Percentiles rank a stretch among this genome's conserved stretches.
These are phyloP conservation scores for Claviceps cyperi DNA, from an alignment of 2,329 filamentous ascomycete species.

Conservation along the genomic window DNA sequence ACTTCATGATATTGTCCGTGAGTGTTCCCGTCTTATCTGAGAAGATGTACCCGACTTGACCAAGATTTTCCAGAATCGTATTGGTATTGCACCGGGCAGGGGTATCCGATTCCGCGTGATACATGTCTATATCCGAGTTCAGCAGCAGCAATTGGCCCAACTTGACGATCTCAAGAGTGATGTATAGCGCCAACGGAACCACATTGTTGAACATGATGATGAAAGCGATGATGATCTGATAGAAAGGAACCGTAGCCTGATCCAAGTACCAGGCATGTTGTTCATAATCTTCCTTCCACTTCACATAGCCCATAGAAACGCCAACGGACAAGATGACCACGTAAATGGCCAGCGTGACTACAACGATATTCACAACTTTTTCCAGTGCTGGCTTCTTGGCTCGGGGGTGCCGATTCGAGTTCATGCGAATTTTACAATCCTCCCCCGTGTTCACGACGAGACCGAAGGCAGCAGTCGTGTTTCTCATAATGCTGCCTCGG, in stretches of 20 bases:
- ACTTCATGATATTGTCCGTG: slow-evolving; percentile 92
- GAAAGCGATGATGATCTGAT: slow-evolving; percentile 76
- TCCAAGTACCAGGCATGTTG: slow-evolving; percentile 60
- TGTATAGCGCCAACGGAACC: slow-evolving; percentile 81
- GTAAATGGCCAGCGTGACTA: slow-evolving; percentile 66
- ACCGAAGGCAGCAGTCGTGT: slow-evolving; percentile 59
- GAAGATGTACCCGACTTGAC: slow-evolving; percentile 80
- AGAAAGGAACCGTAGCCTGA: slow-evolving; percentile 55
- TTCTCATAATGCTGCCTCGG: slow-evolving; percentile 71
- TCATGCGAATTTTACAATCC: slow-evolving; percentile 87
- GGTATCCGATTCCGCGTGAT: slow-evolving; percentile 69
- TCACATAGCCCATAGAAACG: slow-evolving; percentile 67
- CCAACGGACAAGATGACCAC: slow-evolving; percentile 67
- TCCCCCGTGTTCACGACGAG: slow-evolving; percentile 80
- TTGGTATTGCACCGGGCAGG: slow-evolving; percentile 84
- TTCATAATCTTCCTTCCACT: slow-evolving; percentile 59
- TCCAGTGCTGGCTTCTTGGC: slow-evolving; percentile 75
- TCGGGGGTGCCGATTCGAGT: slow-evolving; percentile 73
- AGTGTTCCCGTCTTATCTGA: slow-evolving; percentile 91
- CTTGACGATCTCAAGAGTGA: slow-evolving; percentile 80
- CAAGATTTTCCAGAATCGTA: slow-evolving; percentile 87
- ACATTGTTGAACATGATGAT: slow-evolving; percentile 97
- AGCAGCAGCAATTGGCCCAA: slow-evolving; percentile 64
- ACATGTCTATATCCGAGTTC: slow-evolving; percentile 78
- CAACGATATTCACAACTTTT: slow-evolving; percentile 61